Evolutionary conservation across 140 eudicot species (phyloP).

Genomic region (Erigeron philadelphicus): DNA sequence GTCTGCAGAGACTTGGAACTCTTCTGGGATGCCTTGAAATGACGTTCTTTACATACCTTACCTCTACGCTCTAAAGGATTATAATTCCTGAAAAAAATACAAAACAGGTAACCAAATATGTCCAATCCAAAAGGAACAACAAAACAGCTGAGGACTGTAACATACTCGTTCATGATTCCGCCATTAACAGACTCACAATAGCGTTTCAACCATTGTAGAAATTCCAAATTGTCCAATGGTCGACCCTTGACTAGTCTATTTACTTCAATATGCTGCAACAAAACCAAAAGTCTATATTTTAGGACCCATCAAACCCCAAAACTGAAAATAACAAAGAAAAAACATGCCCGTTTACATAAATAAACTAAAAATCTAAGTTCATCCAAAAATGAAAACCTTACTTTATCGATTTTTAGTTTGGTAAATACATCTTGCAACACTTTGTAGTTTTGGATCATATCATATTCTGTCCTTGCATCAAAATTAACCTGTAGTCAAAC

Average conservation of each 20-base stretch:
- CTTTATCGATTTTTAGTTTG: constrained; percentile 88
- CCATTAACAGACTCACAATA: constrained; percentile 90
- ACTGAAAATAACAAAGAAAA: neutral
- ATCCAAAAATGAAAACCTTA: neutral
- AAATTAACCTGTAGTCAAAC: constrained; percentile 63
- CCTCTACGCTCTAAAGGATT: constrained; percentile 73
- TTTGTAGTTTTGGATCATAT: constrained; percentile 94
- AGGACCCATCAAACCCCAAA: neutral
- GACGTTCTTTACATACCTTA: constrained; percentile 58
- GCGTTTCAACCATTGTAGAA: constrained; percentile 93
- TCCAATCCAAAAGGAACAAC: neutral
- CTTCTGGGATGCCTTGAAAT: constrained; percentile 38
- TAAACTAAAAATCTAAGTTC: neutral
- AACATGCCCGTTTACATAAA: neutral
- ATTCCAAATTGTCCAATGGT: constrained; percentile 91
- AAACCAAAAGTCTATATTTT: constrained; percentile 11
- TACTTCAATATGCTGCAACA: constrained; percentile 85
- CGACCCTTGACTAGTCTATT: constrained; percentile 84
- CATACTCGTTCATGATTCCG: constrained; percentile 89
- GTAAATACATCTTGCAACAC: constrained; percentile 89
- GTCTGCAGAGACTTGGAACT: constrained; percentile 61
- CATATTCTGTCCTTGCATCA: constrained; percentile 88
- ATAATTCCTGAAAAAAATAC: constrained; percentile 53
- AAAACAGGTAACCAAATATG: constrained; percentile 7
- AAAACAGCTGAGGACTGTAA: neutral